These are phyloP conservation scores for Populus ilicifolia DNA, from an alignment of 345 rosid genomes.

Conservation along the genomic window DNA sequence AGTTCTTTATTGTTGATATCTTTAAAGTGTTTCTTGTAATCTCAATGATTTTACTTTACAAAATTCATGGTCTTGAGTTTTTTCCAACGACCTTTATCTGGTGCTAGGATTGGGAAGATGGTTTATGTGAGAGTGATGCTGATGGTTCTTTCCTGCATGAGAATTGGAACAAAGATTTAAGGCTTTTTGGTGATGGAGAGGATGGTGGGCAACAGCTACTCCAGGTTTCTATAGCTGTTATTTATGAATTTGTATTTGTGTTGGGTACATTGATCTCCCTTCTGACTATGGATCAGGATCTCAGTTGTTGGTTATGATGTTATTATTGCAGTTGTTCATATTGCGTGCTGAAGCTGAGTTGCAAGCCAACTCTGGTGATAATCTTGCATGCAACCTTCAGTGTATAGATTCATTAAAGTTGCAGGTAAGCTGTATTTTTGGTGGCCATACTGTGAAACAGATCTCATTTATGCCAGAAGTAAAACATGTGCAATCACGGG, in stretches of 20 bases:
- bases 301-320: constrained; percentile 15
- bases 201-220: constrained; percentile 87
- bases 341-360: constrained; percentile 86
- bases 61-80: background rate
- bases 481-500: constrained; percentile 42
- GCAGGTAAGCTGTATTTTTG: constrained; percentile 53
- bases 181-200: constrained; percentile 65
- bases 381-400: constrained; percentile 37
- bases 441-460: constrained; percentile 48
- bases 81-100: constrained; percentile 8
- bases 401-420: constrained; percentile 54
- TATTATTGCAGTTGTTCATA: constrained; percentile 67
- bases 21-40: background rate
- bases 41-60: background rate
- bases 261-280: background rate
- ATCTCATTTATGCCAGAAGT: constrained; percentile 39
- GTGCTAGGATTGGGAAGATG: constrained; percentile 91
- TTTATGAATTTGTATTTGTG: background rate
- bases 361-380: constrained; percentile 53
- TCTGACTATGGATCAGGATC: background rate
- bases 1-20: too few relatives aligned
- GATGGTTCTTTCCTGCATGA: constrained; percentile 91
- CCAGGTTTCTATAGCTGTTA: constrained; percentile 48
- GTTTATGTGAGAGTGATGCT: constrained; percentile 74
- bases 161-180: constrained; percentile 82